A percentile compares a stretch with the other conserved stretches of the same genome.
phyloP scores from a whole-genome alignment of 1,139 yeast genomes.

The Torulaspora pretoriensis region DNA sequence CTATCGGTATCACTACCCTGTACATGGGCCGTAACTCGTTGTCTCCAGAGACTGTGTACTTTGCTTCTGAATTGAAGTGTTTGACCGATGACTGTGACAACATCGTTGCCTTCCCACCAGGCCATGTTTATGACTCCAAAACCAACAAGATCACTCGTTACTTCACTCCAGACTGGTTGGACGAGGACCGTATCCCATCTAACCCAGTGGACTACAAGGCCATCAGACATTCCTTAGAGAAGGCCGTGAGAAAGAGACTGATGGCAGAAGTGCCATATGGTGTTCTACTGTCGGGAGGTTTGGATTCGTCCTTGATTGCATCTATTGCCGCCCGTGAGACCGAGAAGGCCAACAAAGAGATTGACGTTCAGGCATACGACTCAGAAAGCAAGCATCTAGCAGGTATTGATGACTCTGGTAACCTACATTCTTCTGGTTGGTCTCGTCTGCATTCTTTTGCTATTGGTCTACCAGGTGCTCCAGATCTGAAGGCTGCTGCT shows the following conservation, averaged over 20 bases:
- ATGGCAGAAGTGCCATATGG: constrained; percentile 99
- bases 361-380: constrained; percentile 38
- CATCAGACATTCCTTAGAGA: constrained; percentile 78
- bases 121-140: constrained; percentile 89
- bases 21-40: constrained; percentile 84
- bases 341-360: constrained; percentile 60
- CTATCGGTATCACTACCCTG: constrained; percentile 93
- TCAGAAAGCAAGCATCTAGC: constrained; percentile 60
- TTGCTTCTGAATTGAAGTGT: constrained; percentile 93
- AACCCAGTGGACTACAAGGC: constrained; percentile 65
- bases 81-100: constrained; percentile 90
- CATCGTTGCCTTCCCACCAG: constrained; percentile 95
- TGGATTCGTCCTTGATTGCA: constrained; percentile 94
- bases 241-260: constrained; percentile 96
- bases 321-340: constrained; percentile 97
- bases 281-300: constrained; percentile 92
- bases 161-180: constrained; percentile 94
- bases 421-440: constrained; percentile 75
- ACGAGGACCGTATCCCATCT: constrained; percentile 66
- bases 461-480: constrained; percentile 95
- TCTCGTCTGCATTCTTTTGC: constrained; percentile 92
- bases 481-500: constrained; percentile 93
- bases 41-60: constrained; percentile 71
- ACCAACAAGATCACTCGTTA: constrained; percentile 84
- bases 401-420: constrained; percentile 87